Evolutionary conservation across 805 yeast genomes (phyloP).

Genomic region (Yamadazyma akitaensis): DNA sequence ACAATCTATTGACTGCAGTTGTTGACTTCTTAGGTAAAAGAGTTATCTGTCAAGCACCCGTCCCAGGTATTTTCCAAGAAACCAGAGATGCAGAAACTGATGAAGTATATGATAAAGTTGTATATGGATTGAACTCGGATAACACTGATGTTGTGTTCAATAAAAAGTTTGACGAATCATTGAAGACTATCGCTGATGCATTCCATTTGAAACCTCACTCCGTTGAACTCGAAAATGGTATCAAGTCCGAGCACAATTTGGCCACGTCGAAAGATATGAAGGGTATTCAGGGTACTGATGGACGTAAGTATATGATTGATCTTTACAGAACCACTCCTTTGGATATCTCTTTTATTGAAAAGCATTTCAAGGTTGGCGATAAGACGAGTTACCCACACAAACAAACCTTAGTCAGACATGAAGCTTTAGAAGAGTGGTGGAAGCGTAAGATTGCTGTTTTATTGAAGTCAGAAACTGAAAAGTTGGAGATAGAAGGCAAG

Average conservation of each 20-base stretch:
- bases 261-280: conserved; percentile 75
- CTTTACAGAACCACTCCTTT: conserved; percentile 80
- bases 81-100: conserved; percentile 39
- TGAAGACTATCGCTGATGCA: conserved; percentile 63
- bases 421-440: conserved; percentile 92
- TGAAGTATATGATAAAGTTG: conserved; percentile 48
- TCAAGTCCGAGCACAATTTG: conserved; percentile 42
- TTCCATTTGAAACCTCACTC: conserved; percentile 75
- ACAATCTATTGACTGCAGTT: conserved; percentile 75
- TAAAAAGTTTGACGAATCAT: conserved; percentile 50
- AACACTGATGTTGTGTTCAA: conserved; percentile 47
- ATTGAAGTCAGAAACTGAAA: conserved; percentile 49
- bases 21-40: conserved; percentile 90
- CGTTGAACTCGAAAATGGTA: conserved; percentile 48
- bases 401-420: conserved; percentile 75
- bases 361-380: conserved; percentile 37
- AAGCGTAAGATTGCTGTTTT: conserved; percentile 56
- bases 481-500: conserved; percentile 36
- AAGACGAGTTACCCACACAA: conserved; percentile 71
- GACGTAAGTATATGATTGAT: conserved; percentile 80
- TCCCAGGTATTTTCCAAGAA: conserved; percentile 77
- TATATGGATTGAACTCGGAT: conserved; percentile 73
- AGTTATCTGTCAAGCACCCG: conserved; percentile 89
- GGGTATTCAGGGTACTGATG: conserved; percentile 83
- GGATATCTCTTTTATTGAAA: conserved; percentile 73